Percentiles rank a stretch among this genome's conserved stretches.
phyloP scores from a whole-genome alignment of 352 stramenopile genomes.

The Aphanomyces astaci region DNA sequence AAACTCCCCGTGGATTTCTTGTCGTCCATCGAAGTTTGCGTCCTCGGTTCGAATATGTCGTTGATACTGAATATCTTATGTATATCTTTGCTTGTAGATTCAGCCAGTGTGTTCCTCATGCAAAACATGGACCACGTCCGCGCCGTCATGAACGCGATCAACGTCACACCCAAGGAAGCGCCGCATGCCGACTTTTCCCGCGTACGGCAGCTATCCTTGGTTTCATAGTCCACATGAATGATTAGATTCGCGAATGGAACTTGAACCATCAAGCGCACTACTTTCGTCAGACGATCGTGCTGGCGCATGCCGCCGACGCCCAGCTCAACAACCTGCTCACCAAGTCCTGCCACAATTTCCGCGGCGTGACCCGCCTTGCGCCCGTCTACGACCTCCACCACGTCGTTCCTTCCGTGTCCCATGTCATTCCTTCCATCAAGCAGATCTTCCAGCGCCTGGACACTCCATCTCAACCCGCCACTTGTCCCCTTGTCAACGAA shows the following conservation, averaged over 20 bases:
- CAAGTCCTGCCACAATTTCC: constrained; percentile 51
- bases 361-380: constrained; percentile 45
- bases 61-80: neutral
- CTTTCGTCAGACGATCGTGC: constrained; percentile 69
- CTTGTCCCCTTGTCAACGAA: constrained; percentile 28
- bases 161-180: constrained; percentile 57
- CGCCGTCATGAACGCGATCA: constrained; percentile 47
- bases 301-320: constrained; percentile 51
- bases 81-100: constrained; percentile 37
- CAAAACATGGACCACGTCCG: constrained; percentile 76
- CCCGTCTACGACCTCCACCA: constrained; percentile 37
- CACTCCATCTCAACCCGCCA: neutral
- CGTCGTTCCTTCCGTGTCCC: constrained; percentile 38
- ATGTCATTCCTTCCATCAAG: constrained; percentile 59
- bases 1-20: constrained; percentile 64
- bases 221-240: neutral
- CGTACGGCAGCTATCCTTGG: neutral
- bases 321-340: constrained; percentile 48
- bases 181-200: constrained; percentile 65
- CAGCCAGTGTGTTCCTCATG: constrained; percentile 66
- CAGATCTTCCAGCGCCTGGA: constrained; percentile 80
- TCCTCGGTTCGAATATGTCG: constrained; percentile 22
- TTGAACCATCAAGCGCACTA: constrained; percentile 55
- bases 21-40: constrained; percentile 70
- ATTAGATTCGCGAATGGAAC: constrained; percentile 55